Evolutionary conservation across 192 early-diverging fungal genomes (phyloP).

Genomic region (Paraglomus brasilianum): DNA sequence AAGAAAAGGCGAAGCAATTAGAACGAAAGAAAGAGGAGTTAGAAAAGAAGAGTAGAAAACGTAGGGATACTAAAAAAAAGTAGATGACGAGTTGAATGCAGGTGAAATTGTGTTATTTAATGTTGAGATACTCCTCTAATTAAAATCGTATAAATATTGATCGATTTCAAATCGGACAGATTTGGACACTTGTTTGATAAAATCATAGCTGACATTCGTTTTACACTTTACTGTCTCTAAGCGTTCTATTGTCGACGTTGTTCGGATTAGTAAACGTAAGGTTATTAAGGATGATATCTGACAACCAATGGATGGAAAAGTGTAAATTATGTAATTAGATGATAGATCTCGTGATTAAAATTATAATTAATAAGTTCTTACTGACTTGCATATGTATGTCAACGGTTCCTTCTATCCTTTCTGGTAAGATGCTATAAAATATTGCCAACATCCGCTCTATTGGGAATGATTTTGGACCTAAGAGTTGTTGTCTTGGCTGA

Average conservation of each 20-base stretch:
- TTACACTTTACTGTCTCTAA: constrained; percentile 86
- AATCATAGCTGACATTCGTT: constrained; percentile 84
- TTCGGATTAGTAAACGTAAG: constrained; percentile 71
- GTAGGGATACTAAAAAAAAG: too few relatives aligned
- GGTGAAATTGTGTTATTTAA: too few relatives aligned
- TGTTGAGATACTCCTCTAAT: constrained; percentile 6
- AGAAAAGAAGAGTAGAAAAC: constrained; percentile 5
- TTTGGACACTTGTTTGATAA: constrained; percentile 68
- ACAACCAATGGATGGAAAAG: constrained; percentile 34
- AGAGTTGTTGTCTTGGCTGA: constrained; percentile 74
- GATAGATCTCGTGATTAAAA: neutral
- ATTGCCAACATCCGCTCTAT: constrained; percentile 98
- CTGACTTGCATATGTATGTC: constrained; percentile 68
- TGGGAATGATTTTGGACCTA: constrained; percentile 90
- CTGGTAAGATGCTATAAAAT: constrained; percentile 84
- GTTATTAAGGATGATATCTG: constrained; percentile 85
- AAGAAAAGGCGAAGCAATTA: constrained; percentile 57
- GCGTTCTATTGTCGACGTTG: constrained; percentile 60
- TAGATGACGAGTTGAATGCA: too few relatives aligned
- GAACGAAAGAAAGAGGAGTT: constrained; percentile 43
- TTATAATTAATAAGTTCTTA: neutral
- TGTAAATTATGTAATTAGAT: too few relatives aligned
- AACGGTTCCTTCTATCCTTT: constrained; percentile 68
- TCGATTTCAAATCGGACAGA: constrained; percentile 84
- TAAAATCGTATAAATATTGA: constrained; percentile 74